Percentiles rank a stretch among this genome's conserved stretches.
These are phyloP conservation scores for Ogataea nitratoaversa DNA, from an alignment of 805 yeast species.

Conservation along the genomic window DNA sequence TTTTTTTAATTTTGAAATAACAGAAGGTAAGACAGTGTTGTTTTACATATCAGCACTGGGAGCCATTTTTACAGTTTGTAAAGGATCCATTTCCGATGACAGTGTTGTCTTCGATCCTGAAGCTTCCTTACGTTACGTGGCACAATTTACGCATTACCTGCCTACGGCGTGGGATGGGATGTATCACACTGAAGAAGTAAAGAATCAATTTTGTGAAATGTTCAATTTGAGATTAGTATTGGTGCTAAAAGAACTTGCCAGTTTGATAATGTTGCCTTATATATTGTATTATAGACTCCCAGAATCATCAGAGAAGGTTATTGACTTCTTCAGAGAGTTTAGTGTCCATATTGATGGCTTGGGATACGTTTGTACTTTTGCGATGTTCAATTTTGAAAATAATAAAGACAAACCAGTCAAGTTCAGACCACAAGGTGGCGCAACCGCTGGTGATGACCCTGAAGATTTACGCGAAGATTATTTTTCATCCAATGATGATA, in stretches of 20 bases:
- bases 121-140: slow-evolving; percentile 70
- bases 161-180: slow-evolving; percentile 85
- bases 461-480: slow-evolving; percentile 36
- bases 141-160: slow-evolving; percentile 84
- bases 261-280: slow-evolving; percentile 82
- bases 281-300: slow-evolving; percentile 85
- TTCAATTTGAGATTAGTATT: slow-evolving; percentile 72
- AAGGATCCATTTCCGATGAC: slow-evolving; percentile 63
- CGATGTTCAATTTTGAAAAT: slow-evolving; percentile 81
- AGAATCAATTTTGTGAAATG: slow-evolving; percentile 72
- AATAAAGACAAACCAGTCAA: slow-evolving; percentile 39
- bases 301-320: slow-evolving; percentile 62
- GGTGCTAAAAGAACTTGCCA: slow-evolving; percentile 71
- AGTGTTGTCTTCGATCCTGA: slow-evolving; percentile 87
- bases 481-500: slow-evolving; percentile 61
- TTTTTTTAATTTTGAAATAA: slow-evolving; percentile 83
- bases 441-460: slow-evolving; percentile 17
- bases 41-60: slow-evolving; percentile 89
- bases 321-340: slow-evolving; percentile 88
- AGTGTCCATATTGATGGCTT: slow-evolving; percentile 90
- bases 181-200: slow-evolving; percentile 80
- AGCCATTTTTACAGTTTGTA: slow-evolving; percentile 79
- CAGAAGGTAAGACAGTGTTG: slow-evolving; percentile 73
- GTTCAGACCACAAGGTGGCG: slow-evolving; percentile 18
- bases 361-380: slow-evolving; percentile 92